Base-by-base conservation (phyloP, 1,284 basidiomycete genomes). In the Ceratobasidium papillatum region DNA sequence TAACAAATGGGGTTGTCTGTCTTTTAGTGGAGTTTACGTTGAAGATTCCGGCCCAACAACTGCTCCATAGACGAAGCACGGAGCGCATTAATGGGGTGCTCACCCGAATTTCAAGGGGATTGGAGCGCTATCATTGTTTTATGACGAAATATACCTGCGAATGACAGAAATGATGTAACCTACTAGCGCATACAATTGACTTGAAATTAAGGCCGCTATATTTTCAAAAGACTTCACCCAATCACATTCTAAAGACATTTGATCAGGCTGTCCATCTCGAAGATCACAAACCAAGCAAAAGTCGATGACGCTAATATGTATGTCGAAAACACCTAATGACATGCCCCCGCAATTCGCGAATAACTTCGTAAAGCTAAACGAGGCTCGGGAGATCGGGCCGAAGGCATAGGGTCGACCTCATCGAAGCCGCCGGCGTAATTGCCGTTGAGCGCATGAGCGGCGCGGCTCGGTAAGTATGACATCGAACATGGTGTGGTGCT, bases 1-100 rank as follows among this genome's bases (percentile, higher is more conserved):
- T 54, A 32, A 54, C 30, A 27, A 32, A 30, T 3, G 51, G 25
- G 51, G 51, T 3, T 41, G 5, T 5, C 14, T 41, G 9, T 2
- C 11, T 38, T 58, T 11, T 30, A 71, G 66, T 25, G 66, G 66
- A 8, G 41, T 71, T 22, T 71, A 71, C 45, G 66, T 71, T 25
- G 66, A 71, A n/a, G 30, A 71, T 25, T 71, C 66, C 17, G 66
- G 66, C 14, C 66, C 66, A 19, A 71, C 66, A 4, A 71, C 66
- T 9, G 47, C 66, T 7, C 66, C 66, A 19, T 71, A 71, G 64
- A 22, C n/a, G 64, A 66, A 41, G 49, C 63, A 45, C 4, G 12
- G 56, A 65, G 43, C 14, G 47, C 22, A 43, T 49, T 25, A 51
- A 65, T 1, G 27, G 32, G 63, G 30, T 65, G 34, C 17, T 36